These are phyloP conservation scores for Magnaporthiopsis incrustans DNA, from an alignment of 2,329 filamentous ascomycete species.

Conservation along the genomic window DNA sequence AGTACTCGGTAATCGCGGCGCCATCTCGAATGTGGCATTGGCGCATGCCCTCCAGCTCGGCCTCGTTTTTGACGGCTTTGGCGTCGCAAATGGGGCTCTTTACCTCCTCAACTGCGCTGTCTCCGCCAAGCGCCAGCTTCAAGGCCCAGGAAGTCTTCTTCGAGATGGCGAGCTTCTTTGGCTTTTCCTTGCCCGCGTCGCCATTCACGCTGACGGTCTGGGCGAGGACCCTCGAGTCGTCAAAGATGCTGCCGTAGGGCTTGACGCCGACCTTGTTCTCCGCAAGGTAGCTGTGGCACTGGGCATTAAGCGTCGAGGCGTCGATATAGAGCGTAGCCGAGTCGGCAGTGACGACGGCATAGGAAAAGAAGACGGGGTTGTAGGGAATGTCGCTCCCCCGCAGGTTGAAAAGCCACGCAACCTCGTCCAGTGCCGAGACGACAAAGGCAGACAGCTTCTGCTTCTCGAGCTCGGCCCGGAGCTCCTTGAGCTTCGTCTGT, in stretches of 20 bases:
- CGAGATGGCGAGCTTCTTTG: constrained; percentile 72
- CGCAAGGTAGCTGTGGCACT: constrained; percentile 62
- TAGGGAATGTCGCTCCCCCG: constrained; percentile 93
- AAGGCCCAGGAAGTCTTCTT: constrained; percentile 91
- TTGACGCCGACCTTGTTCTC: constrained; percentile 64
- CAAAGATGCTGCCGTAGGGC: constrained; percentile 76
- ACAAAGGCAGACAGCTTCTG: constrained; percentile 83
- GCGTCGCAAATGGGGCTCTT: constrained; percentile 82
- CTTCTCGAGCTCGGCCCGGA: constrained; percentile 87
- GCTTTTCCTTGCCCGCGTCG: constrained; percentile 18
- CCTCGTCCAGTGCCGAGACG: constrained; percentile 90
- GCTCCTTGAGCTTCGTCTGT: constrained; percentile 71
- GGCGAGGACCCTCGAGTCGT: constrained; percentile 62
- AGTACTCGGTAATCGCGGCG: constrained; percentile 82
- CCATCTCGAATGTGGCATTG: constrained; percentile 91
- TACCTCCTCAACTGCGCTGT: constrained; percentile 75
- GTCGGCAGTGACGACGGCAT: constrained; percentile 75
- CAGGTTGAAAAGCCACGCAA: constrained; percentile 98
- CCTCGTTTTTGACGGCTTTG: constrained; percentile 90
- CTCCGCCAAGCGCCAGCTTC: constrained; percentile 76
- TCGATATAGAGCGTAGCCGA: constrained; percentile 79
- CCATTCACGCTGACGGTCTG: constrained; percentile 21
- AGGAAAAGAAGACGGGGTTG: constrained; percentile 98
- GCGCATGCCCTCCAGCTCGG: constrained; percentile 86
- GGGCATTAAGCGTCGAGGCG: constrained; percentile 62